phyloP scores from a whole-genome alignment of 2,329 filamentous ascomycete species.

The Microdochium bolleyi region DNA sequence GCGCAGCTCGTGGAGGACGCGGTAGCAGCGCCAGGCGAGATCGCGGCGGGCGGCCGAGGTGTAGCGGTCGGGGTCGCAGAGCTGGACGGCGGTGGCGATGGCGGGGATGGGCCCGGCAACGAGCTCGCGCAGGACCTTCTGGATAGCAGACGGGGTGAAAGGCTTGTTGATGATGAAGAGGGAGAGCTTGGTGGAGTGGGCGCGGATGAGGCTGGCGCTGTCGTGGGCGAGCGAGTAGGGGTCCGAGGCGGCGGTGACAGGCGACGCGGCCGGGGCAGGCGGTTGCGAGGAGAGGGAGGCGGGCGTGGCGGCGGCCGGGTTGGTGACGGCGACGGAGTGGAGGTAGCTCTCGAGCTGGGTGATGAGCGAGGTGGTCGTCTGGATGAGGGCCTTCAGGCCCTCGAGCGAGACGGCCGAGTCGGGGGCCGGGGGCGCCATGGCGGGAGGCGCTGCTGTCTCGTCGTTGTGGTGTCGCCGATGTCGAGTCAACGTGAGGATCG shows the following conservation, averaged over 20 bases:
- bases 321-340: constrained; percentile 26
- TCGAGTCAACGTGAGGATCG: background rate
- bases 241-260: constrained; percentile 29
- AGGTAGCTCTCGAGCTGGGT: constrained; percentile 33
- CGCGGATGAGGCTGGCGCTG: constrained; percentile 64
- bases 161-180: constrained; percentile 81
- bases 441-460: background rate
- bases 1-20: constrained; percentile 55
- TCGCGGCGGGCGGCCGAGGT: constrained; percentile 58
- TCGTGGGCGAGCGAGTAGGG: constrained; percentile 64
- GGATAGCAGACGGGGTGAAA: constrained; percentile 72
- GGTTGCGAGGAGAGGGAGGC: constrained; percentile 7
- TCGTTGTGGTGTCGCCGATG: no score
- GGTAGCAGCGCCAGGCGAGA: constrained; percentile 48
- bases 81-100: constrained; percentile 61
- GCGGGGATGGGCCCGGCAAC: constrained; percentile 65
- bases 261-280: constrained; percentile 6
- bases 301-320: constrained; percentile 8
- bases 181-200: constrained; percentile 81
- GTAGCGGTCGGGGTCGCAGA: constrained; percentile 54
- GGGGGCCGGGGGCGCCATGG: background rate
- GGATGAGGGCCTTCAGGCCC: constrained; percentile 28
- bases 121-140: constrained; percentile 64
- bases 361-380: constrained; percentile 28
- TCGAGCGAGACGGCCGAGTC: constrained; percentile 18